A percentile compares a stretch with the other conserved stretches of the same genome.
Conservation (phyloP, 2,329 filamentous ascomycete species). For the Tolypocladium ophioglossoides region DNA sequence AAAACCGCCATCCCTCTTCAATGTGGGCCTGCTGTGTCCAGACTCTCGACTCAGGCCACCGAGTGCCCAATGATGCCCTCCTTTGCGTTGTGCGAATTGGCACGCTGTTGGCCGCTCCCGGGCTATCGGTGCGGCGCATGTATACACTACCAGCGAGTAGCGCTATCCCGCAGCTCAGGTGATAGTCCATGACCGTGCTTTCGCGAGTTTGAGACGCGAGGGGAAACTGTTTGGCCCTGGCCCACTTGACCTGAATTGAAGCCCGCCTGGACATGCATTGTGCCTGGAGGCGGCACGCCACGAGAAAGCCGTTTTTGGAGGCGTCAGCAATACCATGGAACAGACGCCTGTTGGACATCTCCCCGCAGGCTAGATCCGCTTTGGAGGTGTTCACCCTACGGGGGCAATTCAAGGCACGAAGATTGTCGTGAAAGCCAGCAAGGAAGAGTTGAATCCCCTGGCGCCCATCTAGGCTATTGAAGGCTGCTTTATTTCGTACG, state of each 20-base stretch:
- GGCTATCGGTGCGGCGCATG: neutral
- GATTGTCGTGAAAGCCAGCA: neutral
- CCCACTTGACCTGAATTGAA: too few relatives aligned
- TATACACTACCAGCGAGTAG: neutral
- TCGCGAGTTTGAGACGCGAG: neutral
- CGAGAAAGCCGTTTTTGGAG: too few relatives aligned
- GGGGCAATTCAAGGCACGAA: too few relatives aligned
- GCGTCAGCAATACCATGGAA: neutral
- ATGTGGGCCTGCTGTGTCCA: neutral
- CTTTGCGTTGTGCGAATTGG: neutral
- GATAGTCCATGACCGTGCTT: neutral
- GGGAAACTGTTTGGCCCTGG: too few relatives aligned
- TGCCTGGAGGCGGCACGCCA: too few relatives aligned
- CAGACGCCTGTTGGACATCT: neutral
- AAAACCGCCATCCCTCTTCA: neutral
- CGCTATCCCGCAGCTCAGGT: neutral
- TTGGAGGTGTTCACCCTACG: neutral
- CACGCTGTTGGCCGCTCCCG: neutral
- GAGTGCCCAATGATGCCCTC: neutral
- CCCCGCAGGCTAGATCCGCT: neutral
- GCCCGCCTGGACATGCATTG: too few relatives aligned
- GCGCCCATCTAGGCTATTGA: neutral
- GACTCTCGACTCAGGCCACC: neutral
- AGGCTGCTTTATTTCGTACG: too few relatives aligned
- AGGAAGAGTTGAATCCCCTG: neutral